phyloP scores from a whole-genome alignment of 345 rosid genomes.

The Euclidium syriacum region DNA sequence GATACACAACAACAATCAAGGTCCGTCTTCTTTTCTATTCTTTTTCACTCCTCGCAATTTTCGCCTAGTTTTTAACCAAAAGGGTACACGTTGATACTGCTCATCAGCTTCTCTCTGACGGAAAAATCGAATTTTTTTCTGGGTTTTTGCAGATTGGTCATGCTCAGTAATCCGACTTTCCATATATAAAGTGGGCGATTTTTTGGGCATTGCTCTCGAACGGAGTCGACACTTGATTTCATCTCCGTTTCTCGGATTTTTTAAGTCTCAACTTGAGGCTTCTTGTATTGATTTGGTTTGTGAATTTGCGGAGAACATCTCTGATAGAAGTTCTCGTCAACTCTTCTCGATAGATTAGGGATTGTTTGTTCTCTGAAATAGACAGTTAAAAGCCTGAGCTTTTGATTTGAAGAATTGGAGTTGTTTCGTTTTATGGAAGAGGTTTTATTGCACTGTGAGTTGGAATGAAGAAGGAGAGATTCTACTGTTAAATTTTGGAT shows the following conservation, averaged over 20 bases:
- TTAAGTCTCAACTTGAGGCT: not conserved
- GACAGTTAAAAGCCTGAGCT: conserved; percentile 1
- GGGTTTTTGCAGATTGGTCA: not conserved
- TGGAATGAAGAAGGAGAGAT: conserved; percentile 5
- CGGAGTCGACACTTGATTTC: not conserved
- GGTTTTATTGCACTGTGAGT: not conserved
- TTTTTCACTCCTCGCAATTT: not conserved
- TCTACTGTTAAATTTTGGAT: conserved; percentile 1
- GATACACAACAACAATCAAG: conserved; percentile 6
- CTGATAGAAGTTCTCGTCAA: not conserved
- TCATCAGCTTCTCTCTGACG: conserved; percentile 6
- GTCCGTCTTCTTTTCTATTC: not conserved
- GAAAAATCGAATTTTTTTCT: conserved; percentile 15
- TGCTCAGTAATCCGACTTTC: not conserved
- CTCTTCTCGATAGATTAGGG: not conserved
- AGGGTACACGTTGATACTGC: not conserved
- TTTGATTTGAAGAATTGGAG: not conserved
- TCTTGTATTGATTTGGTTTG: not conserved
- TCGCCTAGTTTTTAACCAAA: not conserved
- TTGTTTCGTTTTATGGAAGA: conserved; percentile 10
- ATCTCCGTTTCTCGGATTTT: not conserved
- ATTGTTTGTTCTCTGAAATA: not conserved
- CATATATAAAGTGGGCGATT: not conserved
- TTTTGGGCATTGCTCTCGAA: not conserved
- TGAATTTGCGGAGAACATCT: not conserved